Base-by-base conservation (phyloP, 2,329 filamentous ascomycete genomes). In the Aciculosporium take region DNA sequence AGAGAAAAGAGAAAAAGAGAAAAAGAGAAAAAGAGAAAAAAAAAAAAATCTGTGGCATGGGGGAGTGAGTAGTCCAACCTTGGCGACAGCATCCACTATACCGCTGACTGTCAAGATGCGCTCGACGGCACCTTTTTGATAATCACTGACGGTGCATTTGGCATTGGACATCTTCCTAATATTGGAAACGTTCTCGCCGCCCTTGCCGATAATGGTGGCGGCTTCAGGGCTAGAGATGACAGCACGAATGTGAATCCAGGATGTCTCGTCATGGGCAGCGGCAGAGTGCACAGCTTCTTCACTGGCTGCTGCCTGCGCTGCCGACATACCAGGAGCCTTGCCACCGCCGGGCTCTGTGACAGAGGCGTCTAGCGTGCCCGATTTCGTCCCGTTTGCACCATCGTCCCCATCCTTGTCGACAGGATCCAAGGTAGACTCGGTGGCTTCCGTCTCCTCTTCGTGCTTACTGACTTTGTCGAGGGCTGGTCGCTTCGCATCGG, bases 81-180 rank as follows among this genome's bases (percentile, higher is more conserved):
- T 98, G 52, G 91, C 91, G 50, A 88, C 88, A 52, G 89, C 89
- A 66, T 98, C 91, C 51, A 96, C 89, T 50, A 86, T 81, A 48
- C 91, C 91, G 63, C 89, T 96, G 46, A 98, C 91, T 25, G 91
- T 98, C 56, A 98, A 72, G 56, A 98, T 95, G 59, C 91, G 85
- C 69, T 98, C 91, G 27, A 96, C 88, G 42, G 91, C 91, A 50
- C 91, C 91, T 57, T 94, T 86, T 53, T 93, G 84, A 57, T 96
- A 98, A 65, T 98, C 91, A 67, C 88, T 95, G 53, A 98, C 91
- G 37, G 91, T 98, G 69, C 91, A 98, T 67, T 96, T 96, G 51
- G 91, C 91, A 54, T 87, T 88, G 40, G 91, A 95, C 66, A 94
- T 73, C 60, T 85, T 86, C 51, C 91, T 80, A 57, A 98, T 96